Evolutionary conservation across 2,329 filamentous ascomycete genomes (phyloP), one percentile per base, ranked within the genome.

Genomic region (Ceratocystis ficicola): DNA sequence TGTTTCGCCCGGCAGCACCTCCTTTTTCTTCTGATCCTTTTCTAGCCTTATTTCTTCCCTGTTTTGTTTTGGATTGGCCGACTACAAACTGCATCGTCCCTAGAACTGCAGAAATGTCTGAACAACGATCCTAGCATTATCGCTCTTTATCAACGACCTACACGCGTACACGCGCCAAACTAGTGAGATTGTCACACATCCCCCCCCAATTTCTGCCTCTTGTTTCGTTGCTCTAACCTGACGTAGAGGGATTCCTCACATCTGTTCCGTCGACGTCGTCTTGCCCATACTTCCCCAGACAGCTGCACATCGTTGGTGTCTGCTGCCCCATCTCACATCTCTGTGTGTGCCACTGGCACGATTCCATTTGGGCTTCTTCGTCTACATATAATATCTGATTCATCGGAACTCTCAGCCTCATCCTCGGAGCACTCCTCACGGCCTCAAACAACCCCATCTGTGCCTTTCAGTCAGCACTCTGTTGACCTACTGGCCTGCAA

Each of bases 361-460:
- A 70, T 75, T 65, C 77, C 79, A 12, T 69, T 78, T 36, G 79
- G 79, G 5, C 75, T 72, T 12, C 74, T 81, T 25, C 75, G 74
- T 20, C 71, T 81, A 44, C 73, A 77, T 67, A 30, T 30, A 32
- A 17, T 30, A 57, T 22, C 10, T 15, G 52, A 57, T 28, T 30
- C 25, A 2, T 28, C 52, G 7, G 52, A 57, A 17, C 22, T 28
- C 22, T 50, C n/a, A 8, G 46, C 46, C 10, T 20, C 46, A 50
- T 8, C 15, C 46, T 22, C 17, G 46, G 28, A 57, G 15, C 22
- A 15, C 20, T n/a, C 12, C 15, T 22, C 30, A 17, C 52, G 32
- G 22, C 52, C 52, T 28, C 15, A 12, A 57, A 28, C 10, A 28
- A 2, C 17, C 7, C 5, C 50, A 20, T 28, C 10, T 55, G 8